phyloP scores from a whole-genome alignment of 306 rosid species.

The Psophocarpus tetragonolobus region DNA sequence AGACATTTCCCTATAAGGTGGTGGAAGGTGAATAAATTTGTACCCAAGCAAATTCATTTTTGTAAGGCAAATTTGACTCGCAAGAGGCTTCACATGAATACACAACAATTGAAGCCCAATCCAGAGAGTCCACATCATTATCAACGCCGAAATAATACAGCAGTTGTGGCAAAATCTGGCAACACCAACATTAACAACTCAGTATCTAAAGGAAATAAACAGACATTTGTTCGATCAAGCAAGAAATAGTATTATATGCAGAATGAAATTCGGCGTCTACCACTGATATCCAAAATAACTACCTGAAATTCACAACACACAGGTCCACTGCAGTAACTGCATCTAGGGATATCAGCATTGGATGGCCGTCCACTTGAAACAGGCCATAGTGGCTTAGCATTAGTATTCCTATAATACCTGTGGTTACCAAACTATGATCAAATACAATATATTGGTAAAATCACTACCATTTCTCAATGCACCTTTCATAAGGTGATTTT shows the following conservation, averaged over 20 bases:
- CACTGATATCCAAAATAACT: background rate
- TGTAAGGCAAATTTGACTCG: background rate
- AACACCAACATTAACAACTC: background rate
- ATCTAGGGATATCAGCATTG: background rate
- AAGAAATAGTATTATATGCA: background rate
- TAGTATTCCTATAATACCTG: background rate
- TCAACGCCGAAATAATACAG: background rate
- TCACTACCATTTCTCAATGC: no score
- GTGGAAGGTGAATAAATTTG: constrained; percentile 4
- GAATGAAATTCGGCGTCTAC: background rate
- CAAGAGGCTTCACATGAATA: constrained; percentile 11
- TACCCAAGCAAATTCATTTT: background rate
- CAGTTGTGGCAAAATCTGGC: constrained; percentile 5
- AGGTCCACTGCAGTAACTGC: constrained; percentile 1
- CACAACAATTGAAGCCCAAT: constrained; percentile 5
- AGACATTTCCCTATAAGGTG: background rate
- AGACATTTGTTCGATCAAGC: background rate
- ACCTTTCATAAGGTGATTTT: constrained; percentile 8
- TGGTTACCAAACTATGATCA: background rate
- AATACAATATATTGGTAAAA: background rate
- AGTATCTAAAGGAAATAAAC: background rate
- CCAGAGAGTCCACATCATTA: background rate
- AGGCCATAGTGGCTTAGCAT: background rate
- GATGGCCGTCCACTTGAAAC: constrained; percentile 8
- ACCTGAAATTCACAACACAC: constrained; percentile 12